Conservation (phyloP, 495 filamentous ascomycete genomes). For the Annulohypoxylon moriforme region DNA sequence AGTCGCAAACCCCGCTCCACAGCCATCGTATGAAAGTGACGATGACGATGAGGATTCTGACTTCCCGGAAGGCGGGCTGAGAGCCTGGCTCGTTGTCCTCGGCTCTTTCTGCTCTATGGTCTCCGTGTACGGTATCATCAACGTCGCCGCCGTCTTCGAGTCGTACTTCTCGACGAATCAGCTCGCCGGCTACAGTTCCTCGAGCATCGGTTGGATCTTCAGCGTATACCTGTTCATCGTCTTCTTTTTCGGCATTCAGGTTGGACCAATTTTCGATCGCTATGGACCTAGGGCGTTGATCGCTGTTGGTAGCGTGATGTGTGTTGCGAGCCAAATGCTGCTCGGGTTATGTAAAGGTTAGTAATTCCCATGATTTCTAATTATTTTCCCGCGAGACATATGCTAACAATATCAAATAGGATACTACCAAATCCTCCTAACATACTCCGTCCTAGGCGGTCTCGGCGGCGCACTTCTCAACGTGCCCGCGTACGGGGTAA, state of each 20-base stretch:
- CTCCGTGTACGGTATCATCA: constrained; percentile 73
- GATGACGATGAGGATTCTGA: constrained; percentile 41
- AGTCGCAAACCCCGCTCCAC: constrained; percentile 8
- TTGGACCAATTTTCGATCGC: constrained; percentile 75
- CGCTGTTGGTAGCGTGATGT: constrained; percentile 60
- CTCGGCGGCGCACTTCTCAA: constrained; percentile 68
- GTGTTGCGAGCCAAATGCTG: constrained; percentile 66
- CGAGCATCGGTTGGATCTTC: constrained; percentile 74
- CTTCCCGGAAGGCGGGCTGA: constrained; percentile 70
- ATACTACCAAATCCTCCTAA: constrained; percentile 76
- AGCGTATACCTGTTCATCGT: constrained; percentile 71
- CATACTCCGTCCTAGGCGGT: constrained; percentile 67
- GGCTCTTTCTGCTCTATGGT: constrained; percentile 71
- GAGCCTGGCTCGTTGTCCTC: constrained; percentile 71
- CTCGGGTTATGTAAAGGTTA: constrained; percentile 59
- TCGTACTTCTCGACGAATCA: constrained; percentile 71
- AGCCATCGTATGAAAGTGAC: constrained; percentile 6
- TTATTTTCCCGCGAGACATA: constrained; percentile 21
- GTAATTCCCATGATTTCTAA: constrained; percentile 1
- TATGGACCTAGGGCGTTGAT: constrained; percentile 68
- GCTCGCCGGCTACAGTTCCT: constrained; percentile 62
- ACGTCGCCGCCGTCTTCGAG: constrained; percentile 71
- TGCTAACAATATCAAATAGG: constrained; percentile 36
- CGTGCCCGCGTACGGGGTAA: constrained; percentile 66
- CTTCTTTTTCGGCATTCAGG: constrained; percentile 72